phyloP scores from a whole-genome alignment of 177 flowering plant species.

The Vitis hybrid region DNA sequence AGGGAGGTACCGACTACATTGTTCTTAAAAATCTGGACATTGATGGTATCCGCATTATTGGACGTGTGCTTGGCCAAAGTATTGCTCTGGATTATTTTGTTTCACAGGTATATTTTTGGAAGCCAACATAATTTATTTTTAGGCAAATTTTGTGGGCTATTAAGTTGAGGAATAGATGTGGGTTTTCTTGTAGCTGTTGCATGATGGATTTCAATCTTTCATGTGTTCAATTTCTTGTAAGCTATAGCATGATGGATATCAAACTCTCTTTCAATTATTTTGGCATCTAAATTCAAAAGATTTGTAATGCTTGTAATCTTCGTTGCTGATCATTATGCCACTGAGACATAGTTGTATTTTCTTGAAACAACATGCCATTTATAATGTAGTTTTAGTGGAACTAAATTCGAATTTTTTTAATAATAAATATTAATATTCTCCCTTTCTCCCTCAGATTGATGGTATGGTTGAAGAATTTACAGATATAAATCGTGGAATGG shows the following conservation, averaged over 20 bases:
- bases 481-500: slow-evolving; percentile 85
- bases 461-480: slow-evolving; percentile 83
- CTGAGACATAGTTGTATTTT: neutral
- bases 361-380: neutral
- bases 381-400: neutral
- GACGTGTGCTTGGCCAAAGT: slow-evolving; percentile 94
- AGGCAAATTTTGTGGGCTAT: neutral
- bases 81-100: slow-evolving; percentile 90
- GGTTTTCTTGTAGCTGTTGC: neutral
- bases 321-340: neutral
- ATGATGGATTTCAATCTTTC: too few relatives aligned
- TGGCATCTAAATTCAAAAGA: too few relatives aligned
- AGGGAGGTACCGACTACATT: slow-evolving; percentile 83
- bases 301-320: neutral
- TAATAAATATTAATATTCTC: neutral
- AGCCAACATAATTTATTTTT: neutral
- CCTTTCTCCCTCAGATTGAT: slow-evolving; percentile 60
- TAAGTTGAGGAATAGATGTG: neutral
- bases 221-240: too few relatives aligned
- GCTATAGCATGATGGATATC: too few relatives aligned
- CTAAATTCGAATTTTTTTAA: neutral
- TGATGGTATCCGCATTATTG: slow-evolving; percentile 80
- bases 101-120: slow-evolving; percentile 58
- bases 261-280: too few relatives aligned
- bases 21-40: slow-evolving; percentile 65